These are phyloP conservation scores for Blastocystis hominis DNA, from an alignment of 352 stramenopile species.

Conservation along the genomic window DNA sequence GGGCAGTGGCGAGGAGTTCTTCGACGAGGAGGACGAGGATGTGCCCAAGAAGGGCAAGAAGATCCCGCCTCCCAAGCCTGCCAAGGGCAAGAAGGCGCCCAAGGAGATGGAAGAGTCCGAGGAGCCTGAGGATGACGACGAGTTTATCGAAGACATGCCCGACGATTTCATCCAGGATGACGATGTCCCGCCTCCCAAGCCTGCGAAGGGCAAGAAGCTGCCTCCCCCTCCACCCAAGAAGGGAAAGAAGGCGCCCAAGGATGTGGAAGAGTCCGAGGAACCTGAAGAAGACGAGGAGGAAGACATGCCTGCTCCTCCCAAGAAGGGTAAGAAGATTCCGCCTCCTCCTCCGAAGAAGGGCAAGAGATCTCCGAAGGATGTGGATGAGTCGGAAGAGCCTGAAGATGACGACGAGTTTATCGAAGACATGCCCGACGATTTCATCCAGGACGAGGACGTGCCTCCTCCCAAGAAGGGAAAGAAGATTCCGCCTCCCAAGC, in stretches of 20 bases:
- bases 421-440: not conserved
- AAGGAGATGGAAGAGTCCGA: not conserved
- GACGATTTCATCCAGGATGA: slow-evolving; percentile 46
- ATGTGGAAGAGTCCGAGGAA: slow-evolving; percentile 3
- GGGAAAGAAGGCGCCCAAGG: not conserved
- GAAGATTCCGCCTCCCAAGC: not conserved
- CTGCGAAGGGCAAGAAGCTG: slow-evolving; percentile 35
- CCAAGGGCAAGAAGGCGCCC: not conserved
- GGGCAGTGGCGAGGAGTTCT: not conserved
- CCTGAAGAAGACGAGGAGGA: not conserved
- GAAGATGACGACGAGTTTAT: not conserved
- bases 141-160: not conserved
- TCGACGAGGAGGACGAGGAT: slow-evolving; percentile 7
- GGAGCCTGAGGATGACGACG: not conserved
- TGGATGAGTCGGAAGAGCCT: not conserved
- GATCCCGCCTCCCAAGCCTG: not conserved
- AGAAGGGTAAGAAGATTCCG: slow-evolving; percentile 45
- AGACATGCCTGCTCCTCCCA: not conserved
- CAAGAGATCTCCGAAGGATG: not conserved
- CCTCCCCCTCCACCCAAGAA: not conserved
- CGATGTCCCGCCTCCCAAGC: not conserved
- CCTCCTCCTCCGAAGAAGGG: slow-evolving; percentile 7
- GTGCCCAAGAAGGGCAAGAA: slow-evolving; percentile 49
- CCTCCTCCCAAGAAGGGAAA: slow-evolving; percentile 2
- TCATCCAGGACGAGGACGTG: slow-evolving; percentile 26